A percentile compares a stretch with the other conserved stretches of the same genome.
These are phyloP conservation scores for Escovopsis sp. DNA, from an alignment of 2,329 filamentous ascomycete genomes.

Conservation along the genomic window DNA sequence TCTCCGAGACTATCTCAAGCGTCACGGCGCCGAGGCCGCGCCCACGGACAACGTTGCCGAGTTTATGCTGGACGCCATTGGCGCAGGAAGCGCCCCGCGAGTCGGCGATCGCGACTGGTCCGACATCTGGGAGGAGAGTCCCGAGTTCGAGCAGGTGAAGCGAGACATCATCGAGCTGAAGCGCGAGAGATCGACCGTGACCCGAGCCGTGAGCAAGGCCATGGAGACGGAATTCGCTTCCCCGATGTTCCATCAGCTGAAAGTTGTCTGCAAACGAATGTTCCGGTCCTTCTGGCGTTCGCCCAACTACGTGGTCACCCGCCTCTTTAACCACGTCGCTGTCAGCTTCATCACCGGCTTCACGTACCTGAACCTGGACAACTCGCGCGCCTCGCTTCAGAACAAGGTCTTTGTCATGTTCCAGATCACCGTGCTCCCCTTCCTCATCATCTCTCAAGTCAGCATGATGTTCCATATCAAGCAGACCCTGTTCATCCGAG, in stretches of 20 bases:
- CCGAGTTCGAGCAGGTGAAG: constrained; percentile 53
- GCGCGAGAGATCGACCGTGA: constrained; percentile 32
- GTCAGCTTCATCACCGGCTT: constrained; percentile 68
- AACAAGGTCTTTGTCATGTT: constrained; percentile 84
- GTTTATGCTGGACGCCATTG: constrained; percentile 77
- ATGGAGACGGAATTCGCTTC: constrained; percentile 69
- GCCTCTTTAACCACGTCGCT: constrained; percentile 69
- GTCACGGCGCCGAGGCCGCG: constrained; percentile 43
- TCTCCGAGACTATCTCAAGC: constrained; percentile 48
- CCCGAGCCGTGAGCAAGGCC: constrained; percentile 28
- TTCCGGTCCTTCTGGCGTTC: constrained; percentile 73
- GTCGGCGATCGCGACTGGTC: constrained; percentile 66
- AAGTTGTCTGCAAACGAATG: constrained; percentile 55
- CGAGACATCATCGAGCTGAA: constrained; percentile 53
- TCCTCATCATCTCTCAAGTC: constrained; percentile 69
- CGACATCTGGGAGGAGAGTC: constrained; percentile 60
- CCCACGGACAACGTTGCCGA: constrained; percentile 47
- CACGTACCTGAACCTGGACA: constrained; percentile 61
- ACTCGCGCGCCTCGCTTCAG: constrained; percentile 63
- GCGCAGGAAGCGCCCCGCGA: constrained; percentile 56
- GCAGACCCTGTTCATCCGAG: constrained; percentile 71
- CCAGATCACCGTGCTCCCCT: constrained; percentile 72
- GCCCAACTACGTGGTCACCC: constrained; percentile 78
- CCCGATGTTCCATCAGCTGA: constrained; percentile 63
- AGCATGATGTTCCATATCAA: constrained; percentile 67